Conservation (phyloP, 768 basidiomycete species). For the Trichaptum fuscoviolaceum region DNA sequence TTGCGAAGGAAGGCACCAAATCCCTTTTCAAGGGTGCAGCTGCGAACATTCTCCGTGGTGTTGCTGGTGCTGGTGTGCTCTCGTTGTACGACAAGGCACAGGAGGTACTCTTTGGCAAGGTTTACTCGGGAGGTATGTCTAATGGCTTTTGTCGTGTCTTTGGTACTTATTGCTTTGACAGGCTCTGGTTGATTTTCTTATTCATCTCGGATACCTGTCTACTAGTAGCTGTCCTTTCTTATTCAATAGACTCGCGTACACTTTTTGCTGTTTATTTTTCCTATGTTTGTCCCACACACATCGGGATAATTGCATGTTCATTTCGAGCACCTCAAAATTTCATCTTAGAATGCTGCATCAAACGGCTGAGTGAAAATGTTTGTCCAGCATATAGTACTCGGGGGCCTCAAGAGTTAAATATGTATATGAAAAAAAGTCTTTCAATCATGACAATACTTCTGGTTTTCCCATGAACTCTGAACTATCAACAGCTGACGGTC, state of each 20-base stretch:
- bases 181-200: slow-evolving; percentile 35
- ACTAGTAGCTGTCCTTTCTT: neutral
- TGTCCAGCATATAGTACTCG: too few relatives aligned
- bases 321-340: neutral
- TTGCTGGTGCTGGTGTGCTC: slow-evolving; percentile 99
- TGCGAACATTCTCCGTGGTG: slow-evolving; percentile 95
- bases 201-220: neutral
- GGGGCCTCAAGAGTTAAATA: too few relatives aligned
- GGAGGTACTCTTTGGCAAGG: slow-evolving; percentile 95
- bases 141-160: neutral
- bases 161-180: slow-evolving; percentile 11
- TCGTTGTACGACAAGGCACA: slow-evolving; percentile 99
- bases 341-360: neutral
- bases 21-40: slow-evolving; percentile 99
- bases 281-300: neutral
- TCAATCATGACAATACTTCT: too few relatives aligned
- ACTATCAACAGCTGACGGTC: too few relatives aligned
- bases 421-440: too few relatives aligned
- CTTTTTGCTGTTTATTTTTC: neutral
- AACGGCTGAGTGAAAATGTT: too few relatives aligned
- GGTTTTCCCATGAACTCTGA: too few relatives aligned
- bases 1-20: slow-evolving; percentile 91
- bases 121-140: slow-evolving; percentile 92
- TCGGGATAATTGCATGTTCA: neutral
- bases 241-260: neutral